Evolutionary conservation across 108 stramenopile species (phyloP).

Genomic region (Conticribra weissflogii): DNA sequence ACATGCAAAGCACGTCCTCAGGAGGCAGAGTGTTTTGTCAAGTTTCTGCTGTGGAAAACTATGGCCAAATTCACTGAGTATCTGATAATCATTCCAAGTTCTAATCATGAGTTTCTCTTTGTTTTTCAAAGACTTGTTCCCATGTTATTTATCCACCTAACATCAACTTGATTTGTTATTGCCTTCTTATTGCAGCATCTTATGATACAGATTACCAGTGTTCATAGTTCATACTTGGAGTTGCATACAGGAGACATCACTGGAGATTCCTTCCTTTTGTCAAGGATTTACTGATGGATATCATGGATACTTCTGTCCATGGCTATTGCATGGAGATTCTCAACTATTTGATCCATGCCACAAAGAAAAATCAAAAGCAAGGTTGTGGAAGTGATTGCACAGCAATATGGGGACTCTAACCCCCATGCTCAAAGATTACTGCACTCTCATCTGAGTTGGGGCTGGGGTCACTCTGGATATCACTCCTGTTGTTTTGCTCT

Average conservation of each 20-base stretch:
- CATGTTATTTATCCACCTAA: too few species aligned
- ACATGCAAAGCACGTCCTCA: constrained; percentile 90
- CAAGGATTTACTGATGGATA: constrained; percentile 49
- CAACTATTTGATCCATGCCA: constrained; percentile 68
- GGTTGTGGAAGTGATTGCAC: constrained; percentile 69
- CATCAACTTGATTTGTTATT: too few species aligned
- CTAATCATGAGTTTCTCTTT: too few species aligned
- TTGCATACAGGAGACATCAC: constrained; percentile 31
- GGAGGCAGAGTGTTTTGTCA: constrained; percentile 88
- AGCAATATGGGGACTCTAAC: constrained; percentile 86
- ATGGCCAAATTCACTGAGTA: constrained; percentile 72
- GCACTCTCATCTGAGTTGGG: constrained; percentile 62
- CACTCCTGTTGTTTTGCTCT: constrained; percentile 63
- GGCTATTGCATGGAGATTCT: constrained; percentile 76
- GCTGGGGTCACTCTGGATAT: constrained; percentile 46
- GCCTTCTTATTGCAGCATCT: too few species aligned
- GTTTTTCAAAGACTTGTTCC: too few species aligned
- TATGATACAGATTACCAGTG: constrained; percentile 68
- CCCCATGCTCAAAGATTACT: constrained; percentile 59
- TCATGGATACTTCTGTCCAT: constrained; percentile 46
- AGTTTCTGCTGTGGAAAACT: constrained; percentile 76
- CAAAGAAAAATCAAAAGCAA: constrained; percentile 65
- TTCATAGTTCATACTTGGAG: constrained; percentile 58
- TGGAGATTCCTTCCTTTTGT: constrained; percentile 29
- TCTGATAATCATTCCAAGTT: constrained; percentile 84